phyloP scores from a whole-genome alignment of 2,329 filamentous ascomycete genomes.

The Trichocomaceae sp. region DNA sequence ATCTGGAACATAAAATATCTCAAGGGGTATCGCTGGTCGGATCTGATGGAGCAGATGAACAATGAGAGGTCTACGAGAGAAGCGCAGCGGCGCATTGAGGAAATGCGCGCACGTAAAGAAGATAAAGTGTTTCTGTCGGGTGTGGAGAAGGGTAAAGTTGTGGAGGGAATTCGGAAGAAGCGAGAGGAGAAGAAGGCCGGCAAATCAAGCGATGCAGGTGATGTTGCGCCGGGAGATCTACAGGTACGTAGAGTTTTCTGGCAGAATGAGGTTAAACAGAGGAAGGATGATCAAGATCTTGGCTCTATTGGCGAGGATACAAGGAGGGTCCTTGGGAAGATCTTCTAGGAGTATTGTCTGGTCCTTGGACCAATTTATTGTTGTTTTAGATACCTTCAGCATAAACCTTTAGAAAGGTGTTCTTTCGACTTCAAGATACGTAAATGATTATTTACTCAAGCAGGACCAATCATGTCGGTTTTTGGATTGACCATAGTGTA shows the following conservation, averaged over 20 bases:
- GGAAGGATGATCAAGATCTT: constrained; percentile 22
- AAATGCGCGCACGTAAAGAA: constrained; percentile 37
- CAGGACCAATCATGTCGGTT: background rate
- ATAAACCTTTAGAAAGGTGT: no score
- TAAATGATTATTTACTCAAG: no score
- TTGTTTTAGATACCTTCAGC: background rate
- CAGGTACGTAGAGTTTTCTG: constrained; percentile 34
- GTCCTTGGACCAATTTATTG: background rate
- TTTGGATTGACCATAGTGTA: background rate
- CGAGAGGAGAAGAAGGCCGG: constrained; percentile 35
- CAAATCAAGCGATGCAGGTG: constrained; percentile 19
- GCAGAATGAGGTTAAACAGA: constrained; percentile 34
- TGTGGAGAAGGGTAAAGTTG: constrained; percentile 35
- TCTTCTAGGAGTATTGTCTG: constrained; percentile 29
- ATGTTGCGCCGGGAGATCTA: constrained; percentile 14
- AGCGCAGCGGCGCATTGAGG: constrained; percentile 36
- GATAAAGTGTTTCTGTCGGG: constrained; percentile 40
- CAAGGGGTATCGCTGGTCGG: constrained; percentile 37
- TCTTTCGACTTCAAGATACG: no score
- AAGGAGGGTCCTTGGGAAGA: constrained; percentile 41
- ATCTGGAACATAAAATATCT: constrained; percentile 44
- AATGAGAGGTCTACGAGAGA: constrained; percentile 38
- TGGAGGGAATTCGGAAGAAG: constrained; percentile 41
- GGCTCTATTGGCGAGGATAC: constrained; percentile 31
- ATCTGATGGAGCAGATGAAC: constrained; percentile 41